These are phyloP conservation scores for Polyporus arcularius DNA, from an alignment of 768 basidiomycete species.

Conservation along the genomic window DNA sequence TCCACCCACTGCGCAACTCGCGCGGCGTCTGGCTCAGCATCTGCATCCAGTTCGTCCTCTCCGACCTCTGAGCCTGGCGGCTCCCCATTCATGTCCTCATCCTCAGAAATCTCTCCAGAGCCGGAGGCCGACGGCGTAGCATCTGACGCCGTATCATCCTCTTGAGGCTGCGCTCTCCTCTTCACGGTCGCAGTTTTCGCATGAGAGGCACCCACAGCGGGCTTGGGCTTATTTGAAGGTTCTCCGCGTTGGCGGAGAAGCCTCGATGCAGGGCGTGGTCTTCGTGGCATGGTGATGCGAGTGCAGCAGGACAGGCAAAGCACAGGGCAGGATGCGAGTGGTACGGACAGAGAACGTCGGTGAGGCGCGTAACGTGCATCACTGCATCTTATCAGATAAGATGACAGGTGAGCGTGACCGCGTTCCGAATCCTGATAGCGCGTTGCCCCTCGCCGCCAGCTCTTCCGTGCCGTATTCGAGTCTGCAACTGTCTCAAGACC, in stretches of 20 bases:
- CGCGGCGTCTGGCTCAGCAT: constrained; percentile 47
- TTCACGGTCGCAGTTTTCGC: background rate
- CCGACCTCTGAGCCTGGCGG: constrained; percentile 25
- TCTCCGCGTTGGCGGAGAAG: constrained; percentile 4
- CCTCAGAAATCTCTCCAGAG: background rate
- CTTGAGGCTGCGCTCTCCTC: constrained; percentile 1
- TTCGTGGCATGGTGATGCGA: constrained; percentile 36
- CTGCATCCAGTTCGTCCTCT: constrained; percentile 1
- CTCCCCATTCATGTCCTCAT: constrained; percentile 30
- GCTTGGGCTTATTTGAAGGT: background rate
- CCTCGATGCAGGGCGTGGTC: constrained; percentile 39
- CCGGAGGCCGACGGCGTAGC: constrained; percentile 2
- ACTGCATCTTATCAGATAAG: too few species aligned
- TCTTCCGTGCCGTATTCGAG: background rate
- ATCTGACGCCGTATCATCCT: constrained; percentile 5
- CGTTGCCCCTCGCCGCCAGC: background rate
- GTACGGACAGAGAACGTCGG: background rate
- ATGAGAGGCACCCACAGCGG: background rate
- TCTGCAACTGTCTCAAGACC: background rate
- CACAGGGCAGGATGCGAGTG: background rate
- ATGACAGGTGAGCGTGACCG: background rate
- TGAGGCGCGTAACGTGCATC: too few species aligned
- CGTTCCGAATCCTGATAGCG: background rate
- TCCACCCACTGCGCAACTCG: constrained; percentile 65
- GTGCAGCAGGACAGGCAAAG: background rate